Conservation (phyloP, 768 basidiomycete species). For the Brasilioporus rufonigricans region DNA sequence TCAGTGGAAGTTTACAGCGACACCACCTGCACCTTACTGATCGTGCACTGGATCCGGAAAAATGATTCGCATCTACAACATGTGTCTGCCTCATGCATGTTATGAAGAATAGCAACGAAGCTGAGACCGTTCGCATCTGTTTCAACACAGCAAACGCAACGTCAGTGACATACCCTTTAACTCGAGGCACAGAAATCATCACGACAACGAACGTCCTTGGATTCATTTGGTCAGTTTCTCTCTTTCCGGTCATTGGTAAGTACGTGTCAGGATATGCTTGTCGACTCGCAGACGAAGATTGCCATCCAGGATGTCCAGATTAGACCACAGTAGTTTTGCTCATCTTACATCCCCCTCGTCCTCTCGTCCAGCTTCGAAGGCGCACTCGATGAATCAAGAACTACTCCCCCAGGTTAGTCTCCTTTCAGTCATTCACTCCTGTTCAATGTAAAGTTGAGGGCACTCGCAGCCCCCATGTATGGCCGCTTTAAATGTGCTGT, state of each 20-base stretch:
- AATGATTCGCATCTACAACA: conserved; percentile 3
- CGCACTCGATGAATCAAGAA: conserved; percentile 8
- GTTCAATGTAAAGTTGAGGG: conserved; percentile 4
- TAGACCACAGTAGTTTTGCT: conserved; percentile 9
- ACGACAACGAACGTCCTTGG: not conserved
- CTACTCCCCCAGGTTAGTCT: conserved; percentile 10
- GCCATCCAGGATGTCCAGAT: conserved; percentile 17
- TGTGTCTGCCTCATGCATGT: conserved; percentile 23
- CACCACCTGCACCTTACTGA: no score
- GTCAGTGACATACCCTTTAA: not conserved
- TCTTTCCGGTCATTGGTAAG: conserved; percentile 8
- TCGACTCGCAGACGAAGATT: not conserved
- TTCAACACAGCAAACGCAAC: conserved; percentile 1
- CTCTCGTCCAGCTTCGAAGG: conserved; percentile 14
- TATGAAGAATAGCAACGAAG: conserved; percentile 1
- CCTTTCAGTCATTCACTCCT: not conserved
- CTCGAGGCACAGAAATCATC: not conserved
- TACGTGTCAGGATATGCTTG: not conserved
- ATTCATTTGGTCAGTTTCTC: not conserved
- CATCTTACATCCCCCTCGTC: conserved; percentile 6
- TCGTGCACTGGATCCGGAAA: no score
- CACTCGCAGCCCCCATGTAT: conserved; percentile 6
- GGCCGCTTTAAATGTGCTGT: conserved; percentile 14
- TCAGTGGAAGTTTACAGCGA: no score
- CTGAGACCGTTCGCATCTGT: not conserved